These are phyloP conservation scores for Penicillium angulare DNA, from an alignment of 495 filamentous ascomycete genomes.

Conservation along the genomic window DNA sequence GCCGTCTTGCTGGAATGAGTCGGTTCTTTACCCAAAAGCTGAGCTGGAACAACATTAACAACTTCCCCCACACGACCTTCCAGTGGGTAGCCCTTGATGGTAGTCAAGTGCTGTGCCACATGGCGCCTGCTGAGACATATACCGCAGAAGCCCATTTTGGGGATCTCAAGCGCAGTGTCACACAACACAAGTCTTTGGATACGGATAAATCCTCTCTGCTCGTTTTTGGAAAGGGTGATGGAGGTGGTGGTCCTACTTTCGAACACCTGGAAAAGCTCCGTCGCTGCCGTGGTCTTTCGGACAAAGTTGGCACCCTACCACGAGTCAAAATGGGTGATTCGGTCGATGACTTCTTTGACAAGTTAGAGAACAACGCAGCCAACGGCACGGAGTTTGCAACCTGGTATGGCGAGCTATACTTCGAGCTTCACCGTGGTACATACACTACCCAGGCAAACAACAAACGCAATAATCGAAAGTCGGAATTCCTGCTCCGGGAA, in stretches of 20 bases:
- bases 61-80: constrained; percentile 97
- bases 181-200: constrained; percentile 93
- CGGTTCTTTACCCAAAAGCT: constrained; percentile 98
- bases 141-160: constrained; percentile 94
- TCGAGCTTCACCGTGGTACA: constrained; percentile 92
- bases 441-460: constrained; percentile 98
- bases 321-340: constrained; percentile 86
- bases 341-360: constrained; percentile 94
- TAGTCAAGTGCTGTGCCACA: constrained; percentile 95
- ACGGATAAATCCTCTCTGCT: constrained; percentile 84
- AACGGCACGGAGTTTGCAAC: constrained; percentile 81
- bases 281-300: constrained; percentile 89
- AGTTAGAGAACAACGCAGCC: constrained; percentile 67
- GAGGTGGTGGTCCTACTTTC: constrained; percentile 93
- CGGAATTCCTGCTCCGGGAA: constrained; percentile 81
- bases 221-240: constrained; percentile 94
- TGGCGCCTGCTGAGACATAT: constrained; percentile 92
- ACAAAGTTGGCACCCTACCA: constrained; percentile 78
- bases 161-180: constrained; percentile 85
- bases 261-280: constrained; percentile 92
- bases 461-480: constrained; percentile 86
- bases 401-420: constrained; percentile 98
- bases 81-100: constrained; percentile 96
- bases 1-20: constrained; percentile 86
- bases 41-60: constrained; percentile 98